Percentiles rank a stretch among this genome's conserved stretches.
Conservation (phyloP, 1,139 yeast species). For the Taphrina flavorubra region DNA sequence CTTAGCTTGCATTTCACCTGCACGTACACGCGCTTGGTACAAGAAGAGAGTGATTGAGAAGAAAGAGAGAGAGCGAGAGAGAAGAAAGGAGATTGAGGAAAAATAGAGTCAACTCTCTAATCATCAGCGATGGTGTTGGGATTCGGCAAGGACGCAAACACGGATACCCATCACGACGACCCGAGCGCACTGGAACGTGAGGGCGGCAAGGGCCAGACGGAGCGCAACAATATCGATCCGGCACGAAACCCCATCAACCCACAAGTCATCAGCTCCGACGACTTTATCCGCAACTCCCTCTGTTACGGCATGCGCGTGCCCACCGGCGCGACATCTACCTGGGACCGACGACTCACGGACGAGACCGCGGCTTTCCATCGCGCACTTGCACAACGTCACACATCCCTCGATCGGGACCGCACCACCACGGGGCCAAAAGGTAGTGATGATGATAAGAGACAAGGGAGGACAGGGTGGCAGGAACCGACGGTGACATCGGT, state of each 20-base stretch:
- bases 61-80: neutral
- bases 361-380: conserved; percentile 15
- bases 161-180: conserved; percentile 7
- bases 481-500: conserved; percentile 8
- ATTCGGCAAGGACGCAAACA: conserved; percentile 28
- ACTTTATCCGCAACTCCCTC: conserved; percentile 25
- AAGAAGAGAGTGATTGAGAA: neutral
- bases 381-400: conserved; percentile 18
- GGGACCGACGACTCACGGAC: conserved; percentile 24
- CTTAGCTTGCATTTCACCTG: neutral
- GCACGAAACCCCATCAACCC: conserved; percentile 32
- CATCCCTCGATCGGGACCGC: neutral
- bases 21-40: neutral
- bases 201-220: conserved; percentile 25
- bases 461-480: neutral
- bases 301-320: conserved; percentile 34
- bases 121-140: conserved; percentile 14
- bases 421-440: no score
- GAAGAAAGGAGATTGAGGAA: no score
- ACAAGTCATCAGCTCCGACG: conserved; percentile 17
- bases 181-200: conserved; percentile 16
- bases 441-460: neutral
- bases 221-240: conserved; percentile 27
- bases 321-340: conserved; percentile 33
- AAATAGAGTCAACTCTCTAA: no score